Evolutionary conservation across 495 filamentous ascomycete species (phyloP), one percentile per base, ranked within the genome.

Genomic region (Penicillium silybi): DNA sequence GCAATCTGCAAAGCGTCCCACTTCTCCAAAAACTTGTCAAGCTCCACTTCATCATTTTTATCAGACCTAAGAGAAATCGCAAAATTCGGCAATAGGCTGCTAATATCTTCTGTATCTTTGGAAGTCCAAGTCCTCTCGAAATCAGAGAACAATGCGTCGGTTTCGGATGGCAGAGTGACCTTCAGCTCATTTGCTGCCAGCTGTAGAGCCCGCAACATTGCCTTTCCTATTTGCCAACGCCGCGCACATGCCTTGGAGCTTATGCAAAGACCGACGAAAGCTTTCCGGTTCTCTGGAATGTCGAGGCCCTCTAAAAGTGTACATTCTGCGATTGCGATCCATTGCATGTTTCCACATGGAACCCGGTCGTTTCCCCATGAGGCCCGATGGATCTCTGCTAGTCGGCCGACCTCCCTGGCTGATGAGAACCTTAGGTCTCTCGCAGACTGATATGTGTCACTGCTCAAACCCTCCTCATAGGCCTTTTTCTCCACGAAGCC

Each of bases 71-170:
- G 20, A 4, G 40, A 47, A 7, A 43, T 17, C 16, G 32, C 22
- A 23, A 66, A 61, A 35, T 66, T 60, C 18, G 65, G 65, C 41
- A 67, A 67, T 27, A 64, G 54, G 32, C 66, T 67, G 44, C 62
- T 69, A 18, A 67, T 54, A n/a, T 22, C 46, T 16, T 61, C 52
- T 1, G 35, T 22, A 18, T 59, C 56, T 8, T 56, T 44, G 1
- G 50, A 46, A 0, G 44, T 54, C 66, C 66, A 65, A 2, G 41
- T 42, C 7, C 56, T 29, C 37, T 61, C 61, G 35, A 70, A 65
- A 13, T 63, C 55, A 7, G 49, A 46, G 41, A 70, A 68, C 2
- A 70, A 56, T 2, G 59, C 48, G 4, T 61, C 55, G 17, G 66
- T 64, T 26, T 69, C 67, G 19, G 56, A 32, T 2, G 69, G 66